These are phyloP conservation scores for Fulvia fulva DNA, from an alignment of 2,329 filamentous ascomycete species.

Conservation along the genomic window DNA sequence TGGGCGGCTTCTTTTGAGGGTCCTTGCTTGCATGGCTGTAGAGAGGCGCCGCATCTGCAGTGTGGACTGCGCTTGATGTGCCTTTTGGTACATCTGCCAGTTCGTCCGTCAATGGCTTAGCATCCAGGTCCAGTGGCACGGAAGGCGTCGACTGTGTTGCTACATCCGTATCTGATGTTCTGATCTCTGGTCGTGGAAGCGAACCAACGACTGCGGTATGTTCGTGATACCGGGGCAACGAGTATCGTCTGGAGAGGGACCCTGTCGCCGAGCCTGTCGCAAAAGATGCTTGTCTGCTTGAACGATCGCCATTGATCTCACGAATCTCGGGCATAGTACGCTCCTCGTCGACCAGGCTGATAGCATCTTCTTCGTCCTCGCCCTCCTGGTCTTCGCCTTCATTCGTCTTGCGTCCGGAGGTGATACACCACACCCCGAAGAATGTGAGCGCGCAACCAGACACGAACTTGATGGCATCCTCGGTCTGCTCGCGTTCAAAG, in stretches of 20 bases:
- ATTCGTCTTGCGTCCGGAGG: constrained; percentile 66
- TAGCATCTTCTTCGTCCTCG: constrained; percentile 38
- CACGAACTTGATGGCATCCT: constrained; percentile 77
- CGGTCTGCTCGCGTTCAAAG: constrained; percentile 74
- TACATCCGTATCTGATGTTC: constrained; percentile 5
- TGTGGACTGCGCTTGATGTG: constrained; percentile 31
- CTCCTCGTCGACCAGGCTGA: constrained; percentile 41
- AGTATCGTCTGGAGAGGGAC: constrained; percentile 10
- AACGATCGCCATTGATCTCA: constrained; percentile 15
- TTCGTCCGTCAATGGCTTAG: constrained; percentile 10
- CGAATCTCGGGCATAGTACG: constrained; percentile 26
- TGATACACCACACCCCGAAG: constrained; percentile 95
- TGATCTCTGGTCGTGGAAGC: constrained; percentile 4
- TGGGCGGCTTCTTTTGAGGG: constrained; percentile 23
- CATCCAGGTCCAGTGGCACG: constrained; percentile 5
- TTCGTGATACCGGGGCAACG: constrained; percentile 15
- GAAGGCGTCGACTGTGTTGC: constrained; percentile 6
- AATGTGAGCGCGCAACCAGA: constrained; percentile 91
- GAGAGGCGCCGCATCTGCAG: constrained; percentile 21
- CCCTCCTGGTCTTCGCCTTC: constrained; percentile 51
- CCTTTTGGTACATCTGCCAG: constrained; percentile 18
- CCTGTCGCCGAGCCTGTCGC: constrained; percentile 5
- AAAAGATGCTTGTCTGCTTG: constrained; percentile 12
- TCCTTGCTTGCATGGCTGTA: constrained; percentile 13
- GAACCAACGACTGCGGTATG: not conserved